Base-by-base conservation (phyloP, 192 early-diverging fungal species). In the Diversispora eburnea region DNA sequence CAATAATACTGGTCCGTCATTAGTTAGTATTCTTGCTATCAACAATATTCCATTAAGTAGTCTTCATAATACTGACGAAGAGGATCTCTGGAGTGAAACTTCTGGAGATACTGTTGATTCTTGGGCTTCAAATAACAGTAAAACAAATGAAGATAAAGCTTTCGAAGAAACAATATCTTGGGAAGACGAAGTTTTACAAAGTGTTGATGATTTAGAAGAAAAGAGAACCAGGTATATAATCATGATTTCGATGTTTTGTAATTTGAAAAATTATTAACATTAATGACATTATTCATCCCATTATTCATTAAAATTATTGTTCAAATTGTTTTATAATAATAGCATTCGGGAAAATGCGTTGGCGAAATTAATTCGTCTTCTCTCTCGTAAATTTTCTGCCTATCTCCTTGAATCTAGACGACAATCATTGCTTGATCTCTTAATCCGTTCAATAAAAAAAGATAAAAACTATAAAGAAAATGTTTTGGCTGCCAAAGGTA, bases 261-360 rank as follows among this genome's bases (percentile, higher is more conserved):
- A 22, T 8, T 62, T 63, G 12, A 3, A 25, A 54, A 12, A 55
- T 5, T 17, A 46, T 70, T 13, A 58, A 45, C 55, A 42, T 25
- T 54, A 54, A 4, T 33, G 25, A 2, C 25, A 33, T 33, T 33
- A 33, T 2, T 33, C 25, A 33, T 33, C 25, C 25, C 25, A 33
- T 33, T 33, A 33, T 33, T 33, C 25, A 33, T 33, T 33, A 33
- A 33, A 67, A n/a, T 68, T 67, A 8, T 8, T 70, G 43, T 62
- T 49, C 19, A 5, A 10, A 62, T 51, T n/a, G 61, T 33, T 39
- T 33, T n/a, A 49, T 39, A 48, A 43, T 22, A 20, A n/a, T 76
- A 89, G 88, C 61, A 80, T 81, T 15, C 76, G 90, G 22, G 88
- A 89, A 75, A 82, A 84, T 59, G 84, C 84, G 0, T 75, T 91